Conservation (phyloP, 345 rosid genomes). For the Camelina sativa region DNA sequence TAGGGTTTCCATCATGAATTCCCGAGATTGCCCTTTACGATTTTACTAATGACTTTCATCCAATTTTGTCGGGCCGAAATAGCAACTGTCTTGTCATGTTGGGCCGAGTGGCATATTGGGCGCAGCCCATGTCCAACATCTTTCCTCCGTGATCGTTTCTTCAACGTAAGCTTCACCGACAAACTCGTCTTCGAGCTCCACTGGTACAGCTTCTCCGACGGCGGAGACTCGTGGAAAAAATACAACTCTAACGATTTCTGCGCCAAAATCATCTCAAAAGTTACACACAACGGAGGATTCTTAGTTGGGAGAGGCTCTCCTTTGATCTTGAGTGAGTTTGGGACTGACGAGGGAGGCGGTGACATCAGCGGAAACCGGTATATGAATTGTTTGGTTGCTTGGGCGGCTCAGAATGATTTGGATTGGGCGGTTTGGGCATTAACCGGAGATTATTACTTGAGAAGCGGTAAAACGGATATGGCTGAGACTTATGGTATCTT, state of each 20-base stretch:
- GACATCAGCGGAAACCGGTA: constrained; percentile 74
- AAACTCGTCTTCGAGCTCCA: constrained; percentile 77
- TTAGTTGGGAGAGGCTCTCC: constrained; percentile 66
- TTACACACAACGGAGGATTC: constrained; percentile 61
- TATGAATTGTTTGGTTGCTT: constrained; percentile 67
- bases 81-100: too few species aligned
- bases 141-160: constrained; percentile 53
- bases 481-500: constrained; percentile 67
- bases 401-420: constrained; percentile 73
- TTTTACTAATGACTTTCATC: too few species aligned
- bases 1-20: too few species aligned
- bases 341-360: constrained; percentile 63
- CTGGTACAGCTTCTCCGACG: constrained; percentile 76
- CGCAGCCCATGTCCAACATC: too few species aligned
- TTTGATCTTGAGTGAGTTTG: constrained; percentile 75
- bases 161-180: constrained; percentile 56
- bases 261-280: constrained; percentile 53
- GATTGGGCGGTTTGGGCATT: constrained; percentile 90
- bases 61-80: too few species aligned
- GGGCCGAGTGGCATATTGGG: too few species aligned
- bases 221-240: constrained; percentile 61
- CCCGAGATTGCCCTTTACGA: too few species aligned
- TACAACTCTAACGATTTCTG: constrained; percentile 81
- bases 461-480: constrained; percentile 61
- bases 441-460: constrained; percentile 72